phyloP scores from a whole-genome alignment of 352 stramenopile genomes.

The Pythium rhizo-oryzae region DNA sequence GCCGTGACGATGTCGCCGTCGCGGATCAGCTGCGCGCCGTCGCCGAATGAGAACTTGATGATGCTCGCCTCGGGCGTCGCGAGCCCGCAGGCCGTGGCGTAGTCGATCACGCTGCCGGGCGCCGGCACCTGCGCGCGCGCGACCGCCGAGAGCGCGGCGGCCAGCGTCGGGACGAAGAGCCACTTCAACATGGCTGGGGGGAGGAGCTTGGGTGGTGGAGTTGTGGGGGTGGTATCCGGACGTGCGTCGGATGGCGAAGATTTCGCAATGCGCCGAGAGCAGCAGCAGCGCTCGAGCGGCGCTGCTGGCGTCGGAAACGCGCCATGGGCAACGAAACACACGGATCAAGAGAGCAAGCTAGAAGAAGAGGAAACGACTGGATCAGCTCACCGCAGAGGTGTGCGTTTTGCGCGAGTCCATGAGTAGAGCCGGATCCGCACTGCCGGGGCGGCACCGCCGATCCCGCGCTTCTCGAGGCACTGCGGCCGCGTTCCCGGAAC shows the following conservation, averaged over 20 bases:
- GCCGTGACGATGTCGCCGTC: constrained; percentile 8
- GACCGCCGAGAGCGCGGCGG: not conserved
- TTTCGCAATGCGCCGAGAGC: constrained; percentile 8
- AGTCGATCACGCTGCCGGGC: constrained; percentile 20
- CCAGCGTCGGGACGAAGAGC: not conserved
- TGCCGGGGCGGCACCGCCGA: too few species aligned
- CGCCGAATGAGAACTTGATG: constrained; percentile 22
- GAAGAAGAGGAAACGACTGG: too few species aligned
- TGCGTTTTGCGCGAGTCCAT: too few species aligned
- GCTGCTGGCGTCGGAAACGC: too few species aligned
- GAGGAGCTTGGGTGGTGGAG: too few species aligned
- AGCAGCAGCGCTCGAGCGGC: too few species aligned
- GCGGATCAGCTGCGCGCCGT: constrained; percentile 10
- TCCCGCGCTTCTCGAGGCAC: too few species aligned
- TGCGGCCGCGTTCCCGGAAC: constrained; percentile 11
- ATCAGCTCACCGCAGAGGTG: not conserved
- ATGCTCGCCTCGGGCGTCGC: constrained; percentile 18
- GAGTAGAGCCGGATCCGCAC: not conserved
- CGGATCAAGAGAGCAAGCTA: too few species aligned
- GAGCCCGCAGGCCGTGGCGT: constrained; percentile 15
- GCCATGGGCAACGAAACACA: not conserved
- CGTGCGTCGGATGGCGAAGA: constrained; percentile 8
- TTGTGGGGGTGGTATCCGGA: constrained; percentile 1
- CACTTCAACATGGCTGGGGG: constrained; percentile 21
- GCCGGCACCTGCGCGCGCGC: not conserved